phyloP scores from a whole-genome alignment of 805 yeast species.

The Zygosaccharomyces bisporus region DNA sequence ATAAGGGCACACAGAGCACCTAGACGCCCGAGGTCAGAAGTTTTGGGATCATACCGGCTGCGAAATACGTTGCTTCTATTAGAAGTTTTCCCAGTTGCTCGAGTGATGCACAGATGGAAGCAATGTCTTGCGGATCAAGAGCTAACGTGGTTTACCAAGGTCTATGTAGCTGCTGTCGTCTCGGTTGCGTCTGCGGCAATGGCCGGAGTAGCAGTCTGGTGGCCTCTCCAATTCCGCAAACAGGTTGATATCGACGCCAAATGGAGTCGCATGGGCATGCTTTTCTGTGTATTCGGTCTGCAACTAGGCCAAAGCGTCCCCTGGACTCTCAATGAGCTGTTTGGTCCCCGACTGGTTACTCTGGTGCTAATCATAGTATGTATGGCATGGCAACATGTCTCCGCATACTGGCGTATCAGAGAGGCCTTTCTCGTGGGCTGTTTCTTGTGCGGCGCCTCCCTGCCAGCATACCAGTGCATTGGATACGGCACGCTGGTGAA shows the following conservation, averaged over 20 bases:
- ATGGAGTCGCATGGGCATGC: conserved; percentile 4
- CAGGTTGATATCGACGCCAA: conserved; percentile 1
- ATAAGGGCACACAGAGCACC: not conserved
- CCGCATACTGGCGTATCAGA: not conserved
- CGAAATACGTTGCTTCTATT: not conserved
- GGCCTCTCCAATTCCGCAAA: conserved; percentile 3
- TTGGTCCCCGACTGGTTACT: conserved; percentile 1
- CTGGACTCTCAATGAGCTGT: not conserved
- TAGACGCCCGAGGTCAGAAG: not conserved
- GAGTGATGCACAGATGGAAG: not conserved
- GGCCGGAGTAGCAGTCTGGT: conserved; percentile 5
- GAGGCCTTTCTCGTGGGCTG: conserved; percentile 3
- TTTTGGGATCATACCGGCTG: not conserved
- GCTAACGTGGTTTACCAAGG: not conserved
- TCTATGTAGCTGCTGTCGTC: not conserved
- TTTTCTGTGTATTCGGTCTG: conserved; percentile 5
- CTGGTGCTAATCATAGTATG: not conserved
- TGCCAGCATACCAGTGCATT: conserved; percentile 3
- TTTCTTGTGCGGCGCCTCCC: conserved; percentile 2
- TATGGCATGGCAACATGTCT: not conserved
- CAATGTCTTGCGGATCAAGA: not conserved
- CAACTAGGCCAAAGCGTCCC: conserved; percentile 2
- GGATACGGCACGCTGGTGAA: not conserved
- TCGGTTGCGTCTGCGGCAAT: conserved; percentile 2
- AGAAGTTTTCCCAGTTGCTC: not conserved